Base-by-base conservation (phyloP, 345 rosid genomes). In the Eucalyptus sp. region DNA sequence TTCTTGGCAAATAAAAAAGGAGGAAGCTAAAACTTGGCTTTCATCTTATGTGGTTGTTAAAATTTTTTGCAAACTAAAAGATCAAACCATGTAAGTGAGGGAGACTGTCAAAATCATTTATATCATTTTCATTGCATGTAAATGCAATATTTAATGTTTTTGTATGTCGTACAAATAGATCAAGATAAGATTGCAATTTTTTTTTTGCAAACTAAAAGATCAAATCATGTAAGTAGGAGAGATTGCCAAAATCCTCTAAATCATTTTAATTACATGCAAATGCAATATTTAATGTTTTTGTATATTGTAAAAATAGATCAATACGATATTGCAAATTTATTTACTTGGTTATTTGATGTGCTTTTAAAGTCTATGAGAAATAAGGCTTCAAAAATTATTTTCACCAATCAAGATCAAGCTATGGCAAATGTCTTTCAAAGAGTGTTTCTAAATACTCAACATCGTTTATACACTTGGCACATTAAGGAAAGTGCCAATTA, bases 51-150 rank as follows among this genome's bases (percentile, higher is more conserved):
- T 17, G 13, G 13, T 24, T 24, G 3, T 56, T 25, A 56, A 56
- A 56, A 9, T 2, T 4, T 4, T 22, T 56, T 56, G 3, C 62
- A 56, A 10, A 56, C 62, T 10, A 56, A 24, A 56, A 56, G 10
- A 56, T 56, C 3, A 9, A 56, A 22, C 1, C 11, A 56, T 56
- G 3, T 10, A 24, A 24, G 4, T 56, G 13, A 13, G 6, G 13
- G 29, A 56, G 62, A 56, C 0, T 10, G 29, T 56, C 3, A 2
- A 56, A 9, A 22, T 22, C 29, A 1, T 56, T 2, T 56, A 56
- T 24, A 56, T 56, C 29, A 56, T 56, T 56, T 22, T 56, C 6
- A 10, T 24, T 56, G 6, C 6, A 2, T 56, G 13, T 10, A 56
- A 24, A 56, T 56, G 62, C 13, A 56, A 56, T 24, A 56, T 56